These are phyloP conservation scores for Metschnikowia cerradonensis DNA, from an alignment of 805 yeast species.

Conservation along the genomic window DNA sequence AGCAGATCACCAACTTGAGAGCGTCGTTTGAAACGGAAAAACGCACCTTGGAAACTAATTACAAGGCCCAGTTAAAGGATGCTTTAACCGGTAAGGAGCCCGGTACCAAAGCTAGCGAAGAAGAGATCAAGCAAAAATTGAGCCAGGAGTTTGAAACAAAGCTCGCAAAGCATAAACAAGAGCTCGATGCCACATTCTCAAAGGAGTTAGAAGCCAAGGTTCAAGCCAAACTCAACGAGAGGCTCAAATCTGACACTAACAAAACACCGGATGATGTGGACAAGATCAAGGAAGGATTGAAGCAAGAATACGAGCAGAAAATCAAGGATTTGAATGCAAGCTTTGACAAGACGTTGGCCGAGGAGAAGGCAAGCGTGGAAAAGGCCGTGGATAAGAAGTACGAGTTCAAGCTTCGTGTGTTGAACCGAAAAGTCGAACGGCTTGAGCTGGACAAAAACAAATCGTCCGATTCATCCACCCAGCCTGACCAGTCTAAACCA, in stretches of 20 bases:
- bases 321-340: constrained; percentile 21
- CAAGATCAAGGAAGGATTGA: constrained; percentile 14
- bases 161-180: constrained; percentile 17
- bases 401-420: constrained; percentile 54
- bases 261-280: not conserved
- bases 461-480: not conserved
- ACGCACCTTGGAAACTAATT: constrained; percentile 11
- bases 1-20: constrained; percentile 16
- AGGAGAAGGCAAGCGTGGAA: constrained; percentile 37
- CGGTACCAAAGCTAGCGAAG: constrained; percentile 1
- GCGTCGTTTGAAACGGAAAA: constrained; percentile 33
- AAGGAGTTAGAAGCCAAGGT: constrained; percentile 21
- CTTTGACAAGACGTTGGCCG: constrained; percentile 17
- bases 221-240: constrained; percentile 19
- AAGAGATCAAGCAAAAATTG: constrained; percentile 21
- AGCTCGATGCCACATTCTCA: constrained; percentile 33
- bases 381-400: constrained; percentile 53
- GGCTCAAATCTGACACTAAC: constrained; percentile 3
- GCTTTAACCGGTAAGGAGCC: constrained; percentile 4
- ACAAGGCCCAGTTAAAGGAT: constrained; percentile 21
- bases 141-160: constrained; percentile 23
- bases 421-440: constrained; percentile 51
- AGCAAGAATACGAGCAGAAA: constrained; percentile 18
- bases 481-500: not conserved
- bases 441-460: constrained; percentile 27